phyloP scores from a whole-genome alignment of 140 eudicot genomes.

The Ambrosia hybrid region DNA sequence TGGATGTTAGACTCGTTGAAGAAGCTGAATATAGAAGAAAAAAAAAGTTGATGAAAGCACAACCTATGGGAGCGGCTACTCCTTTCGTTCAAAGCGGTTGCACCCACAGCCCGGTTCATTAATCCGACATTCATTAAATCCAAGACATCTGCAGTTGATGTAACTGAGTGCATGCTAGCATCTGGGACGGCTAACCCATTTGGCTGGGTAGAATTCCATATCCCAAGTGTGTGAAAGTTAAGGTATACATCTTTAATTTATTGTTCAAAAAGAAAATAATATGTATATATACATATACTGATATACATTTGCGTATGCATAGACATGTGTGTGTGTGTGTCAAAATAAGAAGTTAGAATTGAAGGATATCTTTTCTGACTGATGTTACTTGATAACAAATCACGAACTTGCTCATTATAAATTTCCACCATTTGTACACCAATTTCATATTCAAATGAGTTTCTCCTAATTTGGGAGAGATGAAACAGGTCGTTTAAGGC shows the following conservation, averaged over 20 bases:
- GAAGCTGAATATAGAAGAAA: background rate
- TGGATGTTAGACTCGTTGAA: background rate
- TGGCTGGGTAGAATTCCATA: slow-evolving; percentile 77
- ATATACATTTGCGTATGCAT: too few species aligned
- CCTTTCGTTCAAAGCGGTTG: slow-evolving; percentile 87
- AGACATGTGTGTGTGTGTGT: background rate
- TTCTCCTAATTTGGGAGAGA: slow-evolving; percentile 66
- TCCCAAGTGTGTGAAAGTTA: slow-evolving; percentile 85
- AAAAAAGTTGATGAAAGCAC: background rate
- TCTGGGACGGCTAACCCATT: slow-evolving; percentile 91
- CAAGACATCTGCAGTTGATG: slow-evolving; percentile 69
- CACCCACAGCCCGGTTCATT: slow-evolving; percentile 84
- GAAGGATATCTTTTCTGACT: slow-evolving; percentile 81
- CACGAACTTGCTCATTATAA: slow-evolving; percentile 92
- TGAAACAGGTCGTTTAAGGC: slow-evolving; percentile 80
- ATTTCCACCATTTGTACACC: slow-evolving; percentile 95
- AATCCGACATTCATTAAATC: slow-evolving; percentile 81
- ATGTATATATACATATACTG: too few species aligned
- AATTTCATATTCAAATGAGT: slow-evolving; percentile 67
- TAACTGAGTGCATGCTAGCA: slow-evolving; percentile 87
- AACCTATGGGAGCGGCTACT: slow-evolving; percentile 97
- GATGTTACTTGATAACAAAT: slow-evolving; percentile 46
- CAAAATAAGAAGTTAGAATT: slow-evolving; percentile 13
- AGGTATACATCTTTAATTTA: slow-evolving; percentile 50
- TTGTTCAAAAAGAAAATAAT: too few species aligned